phyloP scores from a whole-genome alignment of 1,284 basidiomycete species.

The Trametes versicolor region DNA sequence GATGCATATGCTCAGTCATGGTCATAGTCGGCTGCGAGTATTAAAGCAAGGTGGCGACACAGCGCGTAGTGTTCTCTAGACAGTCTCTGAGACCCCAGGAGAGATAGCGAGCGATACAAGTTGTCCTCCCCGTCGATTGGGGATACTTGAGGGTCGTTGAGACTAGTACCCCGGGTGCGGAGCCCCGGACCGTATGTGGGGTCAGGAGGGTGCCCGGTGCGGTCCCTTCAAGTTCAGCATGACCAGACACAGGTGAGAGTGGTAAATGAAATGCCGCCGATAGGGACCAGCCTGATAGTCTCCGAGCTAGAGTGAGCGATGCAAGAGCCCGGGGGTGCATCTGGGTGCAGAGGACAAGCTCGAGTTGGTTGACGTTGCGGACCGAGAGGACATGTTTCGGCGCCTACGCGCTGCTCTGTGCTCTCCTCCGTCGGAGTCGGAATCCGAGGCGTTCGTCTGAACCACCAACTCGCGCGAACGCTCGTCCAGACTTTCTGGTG shows the following conservation, averaged over 20 bases:
- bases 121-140: not conserved
- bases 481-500: not conserved
- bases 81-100: no score
- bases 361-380: no score
- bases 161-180: conserved; percentile 2
- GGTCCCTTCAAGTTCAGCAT: not conserved
- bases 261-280: not conserved
- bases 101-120: not conserved
- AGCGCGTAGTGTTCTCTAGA: not conserved
- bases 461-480: not conserved
- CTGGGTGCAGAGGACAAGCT: no score
- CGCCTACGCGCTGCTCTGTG: not conserved
- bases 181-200: conserved; percentile 13
- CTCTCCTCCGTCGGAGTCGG: no score
- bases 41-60: not conserved
- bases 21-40: not conserved
- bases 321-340: no score
- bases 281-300: not conserved
- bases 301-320: not conserved
- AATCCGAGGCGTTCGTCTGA: not conserved
- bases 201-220: conserved; percentile 11
- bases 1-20: conserved; percentile 35
- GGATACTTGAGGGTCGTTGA: conserved; percentile 1
- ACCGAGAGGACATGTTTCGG: not conserved
- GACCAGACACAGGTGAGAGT: not conserved